Base-by-base conservation (phyloP, 176 grass and related monocot species). In the Ensete glaucum region DNA sequence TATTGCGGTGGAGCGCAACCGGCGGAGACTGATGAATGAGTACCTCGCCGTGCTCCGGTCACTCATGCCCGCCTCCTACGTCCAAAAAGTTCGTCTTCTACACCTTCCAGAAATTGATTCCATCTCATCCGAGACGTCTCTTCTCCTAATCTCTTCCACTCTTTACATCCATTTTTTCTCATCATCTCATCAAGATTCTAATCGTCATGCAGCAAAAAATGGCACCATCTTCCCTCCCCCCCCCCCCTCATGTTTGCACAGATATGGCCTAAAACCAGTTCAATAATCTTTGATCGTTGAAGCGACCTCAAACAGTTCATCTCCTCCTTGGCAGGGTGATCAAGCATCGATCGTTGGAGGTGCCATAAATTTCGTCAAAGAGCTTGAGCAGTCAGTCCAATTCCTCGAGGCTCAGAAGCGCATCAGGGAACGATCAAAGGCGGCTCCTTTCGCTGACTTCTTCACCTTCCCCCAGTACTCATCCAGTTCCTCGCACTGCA, bases 281-380 rank as follows among this genome's bases (percentile, higher is more conserved):
- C 34, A 43, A 43, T 43, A 43, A 43, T 43, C 34, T 43, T 43
- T 43, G 34, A 43, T 43, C 34, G 34, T 0, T 43, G 34, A 43
- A 6, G 34, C 4, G 5, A 43, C 34, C 34, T 5, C 34, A 43
- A 43, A 43, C 34, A 43, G 34, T 43, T 43, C 34, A 23, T 11
- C 26, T 17, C 12, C 22, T 25, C 77, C 34, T 43, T 43, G 34
- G 34, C 77, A 96, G 92, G 87, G 80, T 6, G 92, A 96, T 82
- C 92, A 96, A 82, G 92, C 92, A 73, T 96, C 92, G 16, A 88
- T 96, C 71, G 85, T 96, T 53, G 92, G 92, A n/a, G 85, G 92
- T 16, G 89, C 92, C 15, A 90, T 96, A 75, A 92, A 92, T 78
- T 96, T 85, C 55, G 92, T 96, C 27, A 96, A 96, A 73, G 92